Evolutionary conservation across 2,329 filamentous ascomycete species (phyloP).

Genomic region (Hymenotorrendiella dingleyae): DNA sequence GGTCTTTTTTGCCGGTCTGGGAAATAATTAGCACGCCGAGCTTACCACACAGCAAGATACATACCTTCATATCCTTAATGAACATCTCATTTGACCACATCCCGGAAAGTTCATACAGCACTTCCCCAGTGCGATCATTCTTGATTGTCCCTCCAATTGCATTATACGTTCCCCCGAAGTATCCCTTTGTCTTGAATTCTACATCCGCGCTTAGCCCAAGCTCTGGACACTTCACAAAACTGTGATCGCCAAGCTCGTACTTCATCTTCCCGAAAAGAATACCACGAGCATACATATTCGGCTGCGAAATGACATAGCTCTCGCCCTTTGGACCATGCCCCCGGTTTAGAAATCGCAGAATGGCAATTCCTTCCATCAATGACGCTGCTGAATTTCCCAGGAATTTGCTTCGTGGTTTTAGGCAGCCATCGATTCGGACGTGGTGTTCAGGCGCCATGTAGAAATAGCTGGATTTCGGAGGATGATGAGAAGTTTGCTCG

Average conservation of each 20-base stretch:
- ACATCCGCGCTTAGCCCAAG: constrained; percentile 81
- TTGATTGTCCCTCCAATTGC: constrained; percentile 89
- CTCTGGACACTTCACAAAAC: constrained; percentile 86
- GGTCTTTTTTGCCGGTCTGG: constrained; percentile 83
- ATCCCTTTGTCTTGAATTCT: constrained; percentile 98
- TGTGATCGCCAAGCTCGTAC: constrained; percentile 96
- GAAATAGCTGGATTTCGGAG: constrained; percentile 98
- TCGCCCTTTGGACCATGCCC: constrained; percentile 66
- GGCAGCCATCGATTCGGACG: constrained; percentile 89
- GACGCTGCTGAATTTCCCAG: constrained; percentile 95
- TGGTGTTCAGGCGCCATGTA: constrained; percentile 93
- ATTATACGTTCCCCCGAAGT: constrained; percentile 94
- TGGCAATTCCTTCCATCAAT: constrained; percentile 95
- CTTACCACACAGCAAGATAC: constrained; percentile 21
- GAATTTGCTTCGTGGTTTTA: constrained; percentile 93
- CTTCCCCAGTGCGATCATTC: constrained; percentile 78
- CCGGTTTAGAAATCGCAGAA: constrained; percentile 75
- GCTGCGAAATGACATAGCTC: constrained; percentile 89
- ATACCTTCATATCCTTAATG: constrained; percentile 74
- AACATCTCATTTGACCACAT: constrained; percentile 94
- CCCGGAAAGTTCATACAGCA: constrained; percentile 86
- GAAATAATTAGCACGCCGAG: constrained; percentile 8
- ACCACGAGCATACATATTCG: constrained; percentile 97
- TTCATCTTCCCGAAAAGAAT: constrained; percentile 99
- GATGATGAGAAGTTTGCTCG: constrained; percentile 96